Base-by-base conservation (phyloP, 768 basidiomycete genomes). In the Tylopilus plumbeoviolaceoides region DNA sequence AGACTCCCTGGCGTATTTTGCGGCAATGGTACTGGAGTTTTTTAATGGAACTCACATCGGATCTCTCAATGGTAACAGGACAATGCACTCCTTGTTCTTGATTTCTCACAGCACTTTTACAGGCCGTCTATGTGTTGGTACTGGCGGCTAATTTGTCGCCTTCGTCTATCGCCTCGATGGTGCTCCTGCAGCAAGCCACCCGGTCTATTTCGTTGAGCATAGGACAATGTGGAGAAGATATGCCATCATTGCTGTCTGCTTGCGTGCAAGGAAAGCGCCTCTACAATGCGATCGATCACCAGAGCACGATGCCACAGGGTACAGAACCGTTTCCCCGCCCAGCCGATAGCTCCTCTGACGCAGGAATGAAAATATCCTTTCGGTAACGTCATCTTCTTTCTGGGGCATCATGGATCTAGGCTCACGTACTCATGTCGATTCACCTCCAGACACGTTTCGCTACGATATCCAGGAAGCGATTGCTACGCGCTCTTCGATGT, bases 21-120 rank as follows among this genome's bases (percentile, higher is more conserved):
- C 36, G 20, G 51, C 31, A 23, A n/a, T 75, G 73, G 73, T 63
- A 72, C 53, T 78, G 76, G 76, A 58, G 61, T 5, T 35, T 73
- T 14, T 40, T 68, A 11, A 53, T 56, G n/a, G 57, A 53, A 6
- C 28, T 73, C 33, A 59, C 72, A 1, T 31, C 64, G 7, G 68
- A 71, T 17, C 65, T 71, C 50, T 67, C 74, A 4, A 60, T 74
- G 63, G 76, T 76, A 51, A 23, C n/a, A 20, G 15, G 47, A 20
- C 35, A 40, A 14, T 17, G 18, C 43, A 4, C 25, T 23, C 18
- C 43, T 38, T 43, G 10, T 35, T 12, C 17, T 31, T 11, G 12
- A 5, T 27, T 42, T 33, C n/a, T 35, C 8, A 38, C 44, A 56
- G 30, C 5, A 5, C 18, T 5, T 50, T 31, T 49, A n/a, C 42